phyloP scores from a whole-genome alignment of 1,284 basidiomycete genomes.

The Inonotus obliquus region DNA sequence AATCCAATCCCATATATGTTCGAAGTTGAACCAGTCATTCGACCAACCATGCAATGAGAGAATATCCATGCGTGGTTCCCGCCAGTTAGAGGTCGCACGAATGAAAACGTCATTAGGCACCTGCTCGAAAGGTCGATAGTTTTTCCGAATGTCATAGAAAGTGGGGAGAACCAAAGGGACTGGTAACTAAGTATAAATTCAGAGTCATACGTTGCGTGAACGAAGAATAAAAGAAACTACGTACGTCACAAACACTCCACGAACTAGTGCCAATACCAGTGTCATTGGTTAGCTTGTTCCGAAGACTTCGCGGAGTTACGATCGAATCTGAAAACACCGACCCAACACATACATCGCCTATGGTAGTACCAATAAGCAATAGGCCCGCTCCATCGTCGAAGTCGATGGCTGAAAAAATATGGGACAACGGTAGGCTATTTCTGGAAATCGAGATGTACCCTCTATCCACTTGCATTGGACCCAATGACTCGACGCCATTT shows the following conservation, averaged over 20 bases:
- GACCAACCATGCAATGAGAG: conserved; percentile 2
- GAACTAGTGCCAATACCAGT: too few relatives aligned
- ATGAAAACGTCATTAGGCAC: too few relatives aligned
- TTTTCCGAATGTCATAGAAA: not conserved
- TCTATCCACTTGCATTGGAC: not conserved
- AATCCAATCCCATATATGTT: not conserved
- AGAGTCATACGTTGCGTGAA: not conserved
- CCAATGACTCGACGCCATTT: too few relatives aligned
- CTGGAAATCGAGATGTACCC: not conserved
- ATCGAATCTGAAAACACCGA: not conserved
- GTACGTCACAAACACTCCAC: not conserved
- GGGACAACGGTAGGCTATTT: not conserved
- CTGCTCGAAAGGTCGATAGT: not conserved
- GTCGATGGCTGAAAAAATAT: not conserved
- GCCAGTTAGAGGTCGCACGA: not conserved
- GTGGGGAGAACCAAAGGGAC: not conserved
- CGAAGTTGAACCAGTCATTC: conserved; percentile 7
- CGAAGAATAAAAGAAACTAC: not conserved
- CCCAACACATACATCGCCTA: conserved; percentile 1
- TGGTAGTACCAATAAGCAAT: not conserved
- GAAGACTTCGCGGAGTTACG: not conserved
- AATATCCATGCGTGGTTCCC: not conserved
- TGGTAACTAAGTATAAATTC: not conserved
- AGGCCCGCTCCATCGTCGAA: conserved; percentile 12
- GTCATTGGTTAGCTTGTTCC: not conserved